phyloP scores from a whole-genome alignment of 805 yeast species.

The Candida anglica region DNA sequence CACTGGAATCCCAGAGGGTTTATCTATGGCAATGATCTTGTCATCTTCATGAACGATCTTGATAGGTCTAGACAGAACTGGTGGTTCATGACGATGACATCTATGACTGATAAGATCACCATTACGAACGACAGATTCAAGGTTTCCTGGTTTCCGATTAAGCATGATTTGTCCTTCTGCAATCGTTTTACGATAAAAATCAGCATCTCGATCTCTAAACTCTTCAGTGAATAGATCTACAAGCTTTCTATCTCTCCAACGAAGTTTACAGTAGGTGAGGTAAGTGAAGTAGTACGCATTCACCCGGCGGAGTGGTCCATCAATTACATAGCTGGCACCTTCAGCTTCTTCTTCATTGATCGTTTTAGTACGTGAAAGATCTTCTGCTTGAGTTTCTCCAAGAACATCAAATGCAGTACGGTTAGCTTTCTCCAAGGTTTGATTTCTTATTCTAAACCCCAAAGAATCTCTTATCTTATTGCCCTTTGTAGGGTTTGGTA shows the following conservation, averaged over 20 bases:
- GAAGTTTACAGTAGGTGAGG: slow-evolving; percentile 80
- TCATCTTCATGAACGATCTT: slow-evolving; percentile 72
- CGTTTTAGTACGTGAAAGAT: slow-evolving; percentile 24
- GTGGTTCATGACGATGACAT: slow-evolving; percentile 87
- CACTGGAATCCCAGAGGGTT: slow-evolving; percentile 92
- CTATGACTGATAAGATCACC: slow-evolving; percentile 82
- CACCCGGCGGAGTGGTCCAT: slow-evolving; percentile 65
- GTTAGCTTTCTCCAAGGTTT: slow-evolving; percentile 40
- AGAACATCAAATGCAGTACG: slow-evolving; percentile 37
- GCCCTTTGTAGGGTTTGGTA: neutral
- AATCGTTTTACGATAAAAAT: slow-evolving; percentile 53
- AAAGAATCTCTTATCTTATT: slow-evolving; percentile 36
- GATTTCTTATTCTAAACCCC: slow-evolving; percentile 46
- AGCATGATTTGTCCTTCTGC: slow-evolving; percentile 66
- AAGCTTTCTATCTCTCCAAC: slow-evolving; percentile 87
- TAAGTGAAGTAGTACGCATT: slow-evolving; percentile 87
- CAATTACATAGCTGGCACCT: slow-evolving; percentile 50
- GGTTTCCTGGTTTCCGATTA: slow-evolving; percentile 60
- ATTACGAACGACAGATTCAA: slow-evolving; percentile 65
- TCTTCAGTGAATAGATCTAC: slow-evolving; percentile 80
- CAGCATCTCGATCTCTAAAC: slow-evolving; percentile 73
- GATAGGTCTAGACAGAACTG: slow-evolving; percentile 60
- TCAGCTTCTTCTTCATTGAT: slow-evolving; percentile 55
- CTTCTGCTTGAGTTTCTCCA: slow-evolving; percentile 27
- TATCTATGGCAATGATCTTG: slow-evolving; percentile 76